Conservation (phyloP, 1,284 basidiomycete species). For the Quambalaria eucalypti region DNA sequence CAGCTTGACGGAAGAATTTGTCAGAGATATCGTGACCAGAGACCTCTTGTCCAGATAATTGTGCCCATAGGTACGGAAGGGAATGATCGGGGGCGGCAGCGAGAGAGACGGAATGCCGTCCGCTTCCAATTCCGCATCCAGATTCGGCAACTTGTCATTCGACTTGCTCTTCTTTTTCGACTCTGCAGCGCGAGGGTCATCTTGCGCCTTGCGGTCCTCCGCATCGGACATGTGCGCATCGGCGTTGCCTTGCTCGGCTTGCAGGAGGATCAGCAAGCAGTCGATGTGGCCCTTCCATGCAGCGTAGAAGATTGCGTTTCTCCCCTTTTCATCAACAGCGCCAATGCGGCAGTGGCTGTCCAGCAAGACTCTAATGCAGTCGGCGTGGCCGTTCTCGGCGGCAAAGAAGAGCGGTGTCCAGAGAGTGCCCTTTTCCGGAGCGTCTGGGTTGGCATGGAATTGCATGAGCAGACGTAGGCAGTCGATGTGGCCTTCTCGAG, state of each 20-base stretch:
- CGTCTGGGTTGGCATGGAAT: conserved; percentile 51
- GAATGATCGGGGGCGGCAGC: conserved; percentile 95
- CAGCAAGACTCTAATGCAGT: conserved; percentile 69
- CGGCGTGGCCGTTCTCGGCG: conserved; percentile 72
- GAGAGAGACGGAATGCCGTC: conserved; percentile 89
- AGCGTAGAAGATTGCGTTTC: conserved; percentile 83
- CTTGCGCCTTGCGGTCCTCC: no score
- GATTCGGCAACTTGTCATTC: conserved; percentile 12
- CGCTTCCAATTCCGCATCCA: conserved; percentile 48
- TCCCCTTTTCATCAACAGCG: conserved; percentile 72
- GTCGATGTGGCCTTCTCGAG: conserved; percentile 80
- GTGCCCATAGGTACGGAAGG: conserved; percentile 53
- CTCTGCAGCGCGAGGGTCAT: no score
- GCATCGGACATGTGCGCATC: not conserved
- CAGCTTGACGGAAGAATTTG: conserved; percentile 41
- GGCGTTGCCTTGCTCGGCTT: conserved; percentile 17
- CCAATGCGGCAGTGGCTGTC: conserved; percentile 68
- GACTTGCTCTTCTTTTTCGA: conserved; percentile 2
- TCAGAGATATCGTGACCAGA: conserved; percentile 70
- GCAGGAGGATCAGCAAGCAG: conserved; percentile 50
- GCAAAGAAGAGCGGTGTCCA: conserved; percentile 98
- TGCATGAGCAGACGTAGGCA: conserved; percentile 70
- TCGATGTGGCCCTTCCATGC: conserved; percentile 91
- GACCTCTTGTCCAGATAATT: conserved; percentile 67
- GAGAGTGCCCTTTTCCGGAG: conserved; percentile 84